These are phyloP conservation scores for Salix viminalis DNA, from an alignment of 345 rosid species.

Conservation along the genomic window DNA sequence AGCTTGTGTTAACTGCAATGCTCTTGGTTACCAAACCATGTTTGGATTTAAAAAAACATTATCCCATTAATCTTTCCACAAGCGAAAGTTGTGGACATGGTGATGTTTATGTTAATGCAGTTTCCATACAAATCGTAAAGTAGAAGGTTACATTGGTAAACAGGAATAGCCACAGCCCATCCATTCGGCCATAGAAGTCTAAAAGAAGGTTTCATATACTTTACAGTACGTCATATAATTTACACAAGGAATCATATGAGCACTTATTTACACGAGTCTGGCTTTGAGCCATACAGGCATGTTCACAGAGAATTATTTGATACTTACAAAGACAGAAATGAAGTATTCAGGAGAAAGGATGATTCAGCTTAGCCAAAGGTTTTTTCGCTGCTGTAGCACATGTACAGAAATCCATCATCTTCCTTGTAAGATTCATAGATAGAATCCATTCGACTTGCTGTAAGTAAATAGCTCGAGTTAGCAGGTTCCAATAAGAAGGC, in stretches of 20 bases:
- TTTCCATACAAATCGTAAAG: background rate
- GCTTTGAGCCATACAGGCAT: background rate
- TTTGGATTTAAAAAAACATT: background rate
- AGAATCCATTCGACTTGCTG: conserved; percentile 19
- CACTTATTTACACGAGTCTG: background rate
- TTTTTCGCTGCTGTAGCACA: conserved; percentile 29
- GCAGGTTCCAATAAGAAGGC: background rate
- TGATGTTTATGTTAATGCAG: background rate
- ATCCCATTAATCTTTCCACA: background rate
- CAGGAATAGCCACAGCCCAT: background rate
- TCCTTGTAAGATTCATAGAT: conserved; percentile 26
- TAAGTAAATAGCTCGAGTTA: background rate
- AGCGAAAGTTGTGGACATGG: background rate
- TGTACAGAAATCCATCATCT: conserved; percentile 25
- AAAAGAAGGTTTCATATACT: background rate
- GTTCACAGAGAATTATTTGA: background rate
- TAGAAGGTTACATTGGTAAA: background rate
- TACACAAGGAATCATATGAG: background rate
- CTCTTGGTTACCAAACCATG: background rate
- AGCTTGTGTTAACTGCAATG: too few species aligned
- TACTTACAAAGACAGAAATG: background rate
- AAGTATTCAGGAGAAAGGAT: background rate
- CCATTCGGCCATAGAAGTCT: background rate
- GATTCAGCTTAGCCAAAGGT: conserved; percentile 18
- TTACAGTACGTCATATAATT: background rate